These are phyloP conservation scores for Spiraea crenata DNA, from an alignment of 331 rosid species.

Conservation along the genomic window DNA sequence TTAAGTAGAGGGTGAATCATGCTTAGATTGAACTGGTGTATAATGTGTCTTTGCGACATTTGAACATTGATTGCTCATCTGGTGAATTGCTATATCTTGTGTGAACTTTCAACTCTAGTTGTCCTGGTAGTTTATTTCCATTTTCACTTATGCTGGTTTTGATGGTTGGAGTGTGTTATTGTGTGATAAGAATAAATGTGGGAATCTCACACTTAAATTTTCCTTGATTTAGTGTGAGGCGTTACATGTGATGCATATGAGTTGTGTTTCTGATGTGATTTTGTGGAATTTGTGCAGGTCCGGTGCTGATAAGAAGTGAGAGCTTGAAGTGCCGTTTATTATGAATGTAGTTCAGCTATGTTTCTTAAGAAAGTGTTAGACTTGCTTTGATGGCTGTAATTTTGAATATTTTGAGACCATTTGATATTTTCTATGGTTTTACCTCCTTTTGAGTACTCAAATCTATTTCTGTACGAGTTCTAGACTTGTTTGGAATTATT, in stretches of 20 bases:
- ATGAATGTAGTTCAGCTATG: constrained; percentile 1
- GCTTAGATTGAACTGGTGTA: too few species aligned
- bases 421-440: neutral
- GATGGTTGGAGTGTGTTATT: too few species aligned
- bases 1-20: too few species aligned
- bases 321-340: neutral
- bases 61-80: too few species aligned
- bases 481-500: neutral
- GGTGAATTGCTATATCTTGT: too few species aligned
- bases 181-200: neutral
- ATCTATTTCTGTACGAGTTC: neutral
- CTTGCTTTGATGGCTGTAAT: neutral
- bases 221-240: neutral
- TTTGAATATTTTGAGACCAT: constrained; percentile 10
- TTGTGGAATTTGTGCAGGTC: constrained; percentile 26
- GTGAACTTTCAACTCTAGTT: too few species aligned
- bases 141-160: too few species aligned
- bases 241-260: too few species aligned
- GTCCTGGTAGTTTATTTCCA: too few species aligned
- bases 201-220: neutral
- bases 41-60: too few species aligned
- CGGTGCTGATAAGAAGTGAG: constrained; percentile 54
- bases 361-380: neutral
- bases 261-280: neutral
- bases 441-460: neutral